These are phyloP conservation scores for Auriculariales sp. DNA, from an alignment of 768 basidiomycete genomes.

Conservation along the genomic window DNA sequence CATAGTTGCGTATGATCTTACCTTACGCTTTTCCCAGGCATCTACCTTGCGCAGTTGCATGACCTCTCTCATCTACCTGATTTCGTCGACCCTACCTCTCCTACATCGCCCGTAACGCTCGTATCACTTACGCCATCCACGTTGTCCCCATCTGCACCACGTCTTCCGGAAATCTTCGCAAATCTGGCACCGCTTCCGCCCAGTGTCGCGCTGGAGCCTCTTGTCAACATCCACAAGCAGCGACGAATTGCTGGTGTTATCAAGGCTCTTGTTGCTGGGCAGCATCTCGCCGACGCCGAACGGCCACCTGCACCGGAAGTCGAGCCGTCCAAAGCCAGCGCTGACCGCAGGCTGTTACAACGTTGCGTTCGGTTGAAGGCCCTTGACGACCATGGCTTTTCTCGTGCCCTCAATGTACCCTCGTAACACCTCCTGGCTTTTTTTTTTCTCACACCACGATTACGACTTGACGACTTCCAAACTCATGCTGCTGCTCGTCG, in stretches of 20 bases:
- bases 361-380: constrained; percentile 58
- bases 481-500: too few relatives aligned
- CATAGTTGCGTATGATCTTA: not conserved
- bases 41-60: constrained; percentile 62
- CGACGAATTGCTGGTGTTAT: constrained; percentile 67
- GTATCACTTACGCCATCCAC: constrained; percentile 51
- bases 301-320: too few relatives aligned
- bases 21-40: constrained; percentile 26
- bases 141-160: constrained; percentile 49
- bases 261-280: constrained; percentile 66
- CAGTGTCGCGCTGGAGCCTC: constrained; percentile 67
- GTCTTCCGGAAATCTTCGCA: constrained; percentile 68
- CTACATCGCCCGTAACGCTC: constrained; percentile 56
- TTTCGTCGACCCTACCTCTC: constrained; percentile 48
- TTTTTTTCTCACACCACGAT: not conserved
- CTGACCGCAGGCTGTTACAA: constrained; percentile 67
- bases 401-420: not conserved
- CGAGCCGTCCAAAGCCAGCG: constrained; percentile 34
- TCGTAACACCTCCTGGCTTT: not conserved
- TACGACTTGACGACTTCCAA: too few relatives aligned
- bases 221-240: constrained; percentile 85
- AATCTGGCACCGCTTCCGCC: constrained; percentile 55
- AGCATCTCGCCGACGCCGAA: constrained; percentile 51
- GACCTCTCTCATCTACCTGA: constrained; percentile 57
- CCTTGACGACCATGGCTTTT: constrained; percentile 25